Conservation (phyloP, 345 rosid genomes). For the Cardiospermum halicacabum region DNA sequence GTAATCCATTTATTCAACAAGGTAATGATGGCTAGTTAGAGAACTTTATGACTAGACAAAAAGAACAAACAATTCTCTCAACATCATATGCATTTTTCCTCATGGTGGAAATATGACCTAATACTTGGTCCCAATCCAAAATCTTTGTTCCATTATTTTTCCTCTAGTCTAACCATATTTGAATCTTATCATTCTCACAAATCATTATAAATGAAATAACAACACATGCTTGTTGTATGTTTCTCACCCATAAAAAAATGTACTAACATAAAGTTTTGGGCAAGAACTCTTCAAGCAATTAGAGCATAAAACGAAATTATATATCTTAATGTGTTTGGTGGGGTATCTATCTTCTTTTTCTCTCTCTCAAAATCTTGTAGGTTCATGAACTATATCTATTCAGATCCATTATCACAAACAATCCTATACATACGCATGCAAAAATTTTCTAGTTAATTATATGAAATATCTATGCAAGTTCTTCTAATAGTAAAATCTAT, state of each 20-base stretch:
- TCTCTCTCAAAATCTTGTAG: conserved; percentile 2
- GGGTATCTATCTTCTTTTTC: neutral
- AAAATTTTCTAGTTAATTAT: neutral
- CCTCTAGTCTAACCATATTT: neutral
- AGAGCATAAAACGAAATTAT: neutral
- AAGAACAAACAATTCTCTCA: neutral
- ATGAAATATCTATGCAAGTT: neutral
- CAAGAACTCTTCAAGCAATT: conserved; percentile 2
- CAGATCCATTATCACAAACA: neutral
- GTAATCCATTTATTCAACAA: neutral
- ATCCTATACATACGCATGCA: neutral
- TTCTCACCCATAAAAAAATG: neutral
- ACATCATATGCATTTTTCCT: no score
- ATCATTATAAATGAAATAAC: neutral
- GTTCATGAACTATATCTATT: conserved; percentile 3
- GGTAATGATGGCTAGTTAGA: neutral
- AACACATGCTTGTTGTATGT: neutral
- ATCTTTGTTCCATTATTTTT: neutral
- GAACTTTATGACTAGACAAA: neutral
- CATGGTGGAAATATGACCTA: conserved; percentile 13
- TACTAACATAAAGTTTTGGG: no score
- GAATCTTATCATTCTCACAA: neutral
- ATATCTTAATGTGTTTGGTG: conserved; percentile 10
- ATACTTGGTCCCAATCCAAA: neutral
- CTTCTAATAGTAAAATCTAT: neutral